Conservation (phyloP, 768 basidiomycete genomes). For the Termitomyces sp. region DNA sequence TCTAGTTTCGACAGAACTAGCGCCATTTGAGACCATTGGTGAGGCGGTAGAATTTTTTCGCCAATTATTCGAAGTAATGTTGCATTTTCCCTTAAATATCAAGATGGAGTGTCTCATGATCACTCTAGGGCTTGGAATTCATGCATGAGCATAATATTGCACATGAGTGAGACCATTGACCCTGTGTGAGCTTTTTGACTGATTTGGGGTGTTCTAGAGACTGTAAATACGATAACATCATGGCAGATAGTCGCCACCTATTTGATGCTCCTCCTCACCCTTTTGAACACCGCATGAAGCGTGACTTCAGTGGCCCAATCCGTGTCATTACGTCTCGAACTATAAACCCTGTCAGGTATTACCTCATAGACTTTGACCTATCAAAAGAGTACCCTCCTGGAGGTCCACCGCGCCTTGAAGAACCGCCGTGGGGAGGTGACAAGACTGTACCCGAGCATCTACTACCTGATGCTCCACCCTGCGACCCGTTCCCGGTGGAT, state of each 20-base stretch:
- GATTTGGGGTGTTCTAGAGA: constrained; percentile 3
- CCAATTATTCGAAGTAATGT: constrained; percentile 16
- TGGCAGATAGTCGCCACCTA: constrained; percentile 12
- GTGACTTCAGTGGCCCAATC: constrained; percentile 1
- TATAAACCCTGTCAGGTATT: constrained; percentile 5
- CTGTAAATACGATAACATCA: constrained; percentile 14
- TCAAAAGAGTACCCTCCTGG: constrained; percentile 13
- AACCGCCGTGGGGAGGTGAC: constrained; percentile 3
- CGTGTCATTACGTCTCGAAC: constrained; percentile 11
- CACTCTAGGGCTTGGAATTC: constrained; percentile 24
- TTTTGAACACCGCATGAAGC: neutral
- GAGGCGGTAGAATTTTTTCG: constrained; percentile 1
- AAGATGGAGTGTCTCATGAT: neutral
- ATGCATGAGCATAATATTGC: constrained; percentile 29
- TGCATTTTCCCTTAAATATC: too few relatives aligned
- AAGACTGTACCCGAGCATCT: constrained; percentile 1
- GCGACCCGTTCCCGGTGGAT: constrained; percentile 5
- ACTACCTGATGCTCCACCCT: constrained; percentile 1
- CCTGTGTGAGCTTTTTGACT: neutral
- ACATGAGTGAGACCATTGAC: constrained; percentile 21
- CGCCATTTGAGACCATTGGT: neutral
- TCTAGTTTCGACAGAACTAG: neutral
- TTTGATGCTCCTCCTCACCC: constrained; percentile 11
- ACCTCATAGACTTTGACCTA: constrained; percentile 19
- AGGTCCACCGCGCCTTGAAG: neutral